Evolutionary conservation across 1,139 yeast genomes (phyloP), one percentile per base, ranked within the genome.

Genomic region (Hyphopichia khmerensis): DNA sequence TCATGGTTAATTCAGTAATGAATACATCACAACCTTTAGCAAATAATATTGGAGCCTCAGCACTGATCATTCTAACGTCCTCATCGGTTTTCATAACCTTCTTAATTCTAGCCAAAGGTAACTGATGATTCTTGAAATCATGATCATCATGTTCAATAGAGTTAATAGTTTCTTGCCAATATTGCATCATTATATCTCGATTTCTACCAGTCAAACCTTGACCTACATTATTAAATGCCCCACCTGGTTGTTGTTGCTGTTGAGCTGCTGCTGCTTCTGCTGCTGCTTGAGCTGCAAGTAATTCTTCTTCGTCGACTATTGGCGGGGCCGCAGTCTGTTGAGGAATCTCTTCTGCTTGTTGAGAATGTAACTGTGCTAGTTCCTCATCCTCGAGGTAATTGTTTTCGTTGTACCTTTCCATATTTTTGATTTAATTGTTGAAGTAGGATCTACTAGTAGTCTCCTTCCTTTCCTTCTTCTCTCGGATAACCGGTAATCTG

Each of bases 81-180:
- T 90, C 96, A 60, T 93, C 99, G 0, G 98, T 91, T 64, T 93
- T 93, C 98, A 93, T 93, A 40, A 93, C 98, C 62, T 86, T 86
- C 56, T 93, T 91, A 54, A 93, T 93, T 53, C 99, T 76, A 2
- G 99, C 98, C 43, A 93, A 72, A 14, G 99, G 99, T 48, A 93
- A 71, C 51, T 91, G 96, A 62, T 95, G 97, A 52, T 88, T 87
- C 62, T 89, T 90, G 67, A 93, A 93, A 63, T 90, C 96, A 60
- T 86, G 96, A 47, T 86, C 91, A 51, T 84, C 91, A 51, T 83
- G 86, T 64, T 93, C 99, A 42, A 93, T 89, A 45, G 85, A 80
- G 62, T 90, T 90, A 63, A 93, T 91, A 10, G 93, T 82, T 55
- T 87, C 95, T 67, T 93, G 99, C 99, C 99, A 93, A 62, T 91